phyloP scores from a whole-genome alignment of 2,329 filamentous ascomycete genomes.

The Zarea fungicola region DNA sequence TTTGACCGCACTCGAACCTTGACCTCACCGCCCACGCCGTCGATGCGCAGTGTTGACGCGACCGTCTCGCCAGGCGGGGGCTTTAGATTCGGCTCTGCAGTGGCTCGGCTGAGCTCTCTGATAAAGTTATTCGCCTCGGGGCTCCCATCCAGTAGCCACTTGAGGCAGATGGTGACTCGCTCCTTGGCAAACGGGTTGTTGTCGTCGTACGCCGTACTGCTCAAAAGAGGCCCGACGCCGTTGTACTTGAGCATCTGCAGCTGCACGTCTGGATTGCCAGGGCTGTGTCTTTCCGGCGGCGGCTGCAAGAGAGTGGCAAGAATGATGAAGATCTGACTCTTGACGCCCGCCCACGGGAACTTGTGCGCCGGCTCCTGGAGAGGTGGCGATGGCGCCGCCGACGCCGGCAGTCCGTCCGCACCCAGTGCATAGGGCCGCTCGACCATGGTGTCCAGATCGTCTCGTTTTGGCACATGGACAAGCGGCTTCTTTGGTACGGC shows the following conservation, averaged over 20 bases:
- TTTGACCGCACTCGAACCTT: conserved; percentile 46
- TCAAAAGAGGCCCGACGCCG: conserved; percentile 80
- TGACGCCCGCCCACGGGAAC: conserved; percentile 69
- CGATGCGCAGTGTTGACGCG: conserved; percentile 44
- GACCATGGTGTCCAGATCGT: conserved; percentile 38
- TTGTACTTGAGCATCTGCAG: conserved; percentile 80
- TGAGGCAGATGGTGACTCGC: conserved; percentile 82
- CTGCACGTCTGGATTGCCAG: conserved; percentile 71
- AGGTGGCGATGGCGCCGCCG: conserved; percentile 37
- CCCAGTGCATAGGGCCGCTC: conserved; percentile 57
- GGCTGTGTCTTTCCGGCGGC: conserved; percentile 54
- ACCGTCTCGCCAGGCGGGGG: conserved; percentile 30
- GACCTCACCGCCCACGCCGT: conserved; percentile 52
- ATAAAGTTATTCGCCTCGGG: conserved; percentile 69
- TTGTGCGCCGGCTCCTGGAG: conserved; percentile 61
- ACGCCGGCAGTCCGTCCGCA: conserved; percentile 21
- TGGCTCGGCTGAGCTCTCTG: conserved; percentile 52
- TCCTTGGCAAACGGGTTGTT: conserved; percentile 94
- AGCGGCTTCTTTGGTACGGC: conserved; percentile 80
- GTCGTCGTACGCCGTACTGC: conserved; percentile 86
- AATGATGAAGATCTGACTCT: conserved; percentile 87
- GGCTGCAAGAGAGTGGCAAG: conserved; percentile 87
- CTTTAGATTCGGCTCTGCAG: conserved; percentile 34
- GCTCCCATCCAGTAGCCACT: conserved; percentile 72
- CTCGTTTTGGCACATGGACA: conserved; percentile 37